Evolutionary conservation across 441 rosid genomes (phyloP).

Genomic region (Daphne laureola): DNA sequence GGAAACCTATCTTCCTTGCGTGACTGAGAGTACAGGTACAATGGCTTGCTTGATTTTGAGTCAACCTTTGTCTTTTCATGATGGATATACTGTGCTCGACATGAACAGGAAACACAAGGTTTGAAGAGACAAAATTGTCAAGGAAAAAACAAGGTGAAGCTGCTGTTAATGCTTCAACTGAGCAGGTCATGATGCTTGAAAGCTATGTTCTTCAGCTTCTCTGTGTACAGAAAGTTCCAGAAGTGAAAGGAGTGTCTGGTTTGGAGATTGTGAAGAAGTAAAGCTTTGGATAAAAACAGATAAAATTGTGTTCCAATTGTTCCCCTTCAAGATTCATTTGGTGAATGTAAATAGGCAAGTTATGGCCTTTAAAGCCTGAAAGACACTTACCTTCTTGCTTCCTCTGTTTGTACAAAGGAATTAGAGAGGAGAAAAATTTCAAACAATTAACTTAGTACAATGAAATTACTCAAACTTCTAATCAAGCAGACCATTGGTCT

Average conservation of each 20-base stretch:
- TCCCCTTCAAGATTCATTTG: too few relatives aligned
- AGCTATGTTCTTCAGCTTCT: constrained; percentile 31
- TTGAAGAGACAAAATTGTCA: constrained; percentile 6
- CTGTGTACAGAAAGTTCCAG: constrained; percentile 23
- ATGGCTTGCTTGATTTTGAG: neutral
- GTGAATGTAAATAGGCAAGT: too few relatives aligned
- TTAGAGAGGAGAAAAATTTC: too few relatives aligned
- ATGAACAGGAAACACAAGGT: constrained; percentile 10
- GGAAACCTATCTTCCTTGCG: constrained; percentile 17
- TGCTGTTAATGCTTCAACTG: constrained; percentile 10
- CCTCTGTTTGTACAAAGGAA: too few relatives aligned
- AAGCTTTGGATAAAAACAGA: too few relatives aligned
- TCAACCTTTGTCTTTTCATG: neutral
- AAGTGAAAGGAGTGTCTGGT: constrained; percentile 8
- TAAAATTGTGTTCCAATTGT: too few relatives aligned
- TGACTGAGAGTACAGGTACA: constrained; percentile 21
- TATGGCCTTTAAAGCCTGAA: too few relatives aligned
- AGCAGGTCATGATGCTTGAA: constrained; percentile 34
- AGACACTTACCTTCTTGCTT: too few relatives aligned
- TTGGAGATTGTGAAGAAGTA: constrained; percentile 7
- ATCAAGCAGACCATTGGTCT: too few relatives aligned
- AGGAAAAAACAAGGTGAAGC: constrained; percentile 7
- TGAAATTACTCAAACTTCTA: too few relatives aligned
- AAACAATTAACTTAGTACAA: too few relatives aligned
- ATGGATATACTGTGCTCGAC: neutral